phyloP scores from a whole-genome alignment of 352 stramenopile species.

The Hyphochytrium catenoides region DNA sequence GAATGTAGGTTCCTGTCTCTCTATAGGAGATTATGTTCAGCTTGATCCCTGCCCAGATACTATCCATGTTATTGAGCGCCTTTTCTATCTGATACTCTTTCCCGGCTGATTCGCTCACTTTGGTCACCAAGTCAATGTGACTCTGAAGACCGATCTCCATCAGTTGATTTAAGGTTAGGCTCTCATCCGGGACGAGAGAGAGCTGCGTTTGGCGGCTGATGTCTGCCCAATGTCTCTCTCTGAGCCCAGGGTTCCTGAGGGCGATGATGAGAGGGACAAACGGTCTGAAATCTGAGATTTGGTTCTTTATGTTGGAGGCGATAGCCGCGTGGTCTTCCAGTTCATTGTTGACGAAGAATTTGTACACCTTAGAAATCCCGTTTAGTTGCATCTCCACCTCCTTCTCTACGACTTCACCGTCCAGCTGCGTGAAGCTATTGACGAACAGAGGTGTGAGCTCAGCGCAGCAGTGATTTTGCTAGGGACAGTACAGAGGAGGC shows the following conservation, averaged over 20 bases:
- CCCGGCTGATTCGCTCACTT: conserved; percentile 66
- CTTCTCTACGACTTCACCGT: conserved; percentile 74
- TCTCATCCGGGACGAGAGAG: conserved; percentile 62
- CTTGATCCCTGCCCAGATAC: conserved; percentile 63
- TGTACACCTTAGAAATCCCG: conserved; percentile 68
- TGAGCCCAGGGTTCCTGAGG: conserved; percentile 76
- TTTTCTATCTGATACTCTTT: conserved; percentile 87
- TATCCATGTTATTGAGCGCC: conserved; percentile 73
- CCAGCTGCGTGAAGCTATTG: conserved; percentile 69
- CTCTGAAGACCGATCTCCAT: conserved; percentile 55
- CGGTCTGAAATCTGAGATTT: conserved; percentile 76
- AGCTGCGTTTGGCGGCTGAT: conserved; percentile 58
- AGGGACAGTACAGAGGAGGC: no score
- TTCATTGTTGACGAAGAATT: conserved; percentile 70
- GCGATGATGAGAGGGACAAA: conserved; percentile 71
- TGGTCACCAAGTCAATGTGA: conserved; percentile 69
- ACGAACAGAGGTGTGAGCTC: no score
- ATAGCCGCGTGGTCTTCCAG: conserved; percentile 65
- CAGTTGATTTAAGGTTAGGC: conserved; percentile 51
- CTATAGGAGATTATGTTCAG: conserved; percentile 66
- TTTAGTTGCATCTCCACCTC: conserved; percentile 51
- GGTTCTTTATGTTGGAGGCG: conserved; percentile 63
- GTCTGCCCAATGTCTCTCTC: conserved; percentile 73
- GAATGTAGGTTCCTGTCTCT: conserved; percentile 78
- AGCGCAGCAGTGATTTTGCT: no score